A percentile compares a stretch with the other conserved stretches of the same genome.
Conservation (phyloP, 176 grass and related monocot species). For the Eleusine indica region DNA sequence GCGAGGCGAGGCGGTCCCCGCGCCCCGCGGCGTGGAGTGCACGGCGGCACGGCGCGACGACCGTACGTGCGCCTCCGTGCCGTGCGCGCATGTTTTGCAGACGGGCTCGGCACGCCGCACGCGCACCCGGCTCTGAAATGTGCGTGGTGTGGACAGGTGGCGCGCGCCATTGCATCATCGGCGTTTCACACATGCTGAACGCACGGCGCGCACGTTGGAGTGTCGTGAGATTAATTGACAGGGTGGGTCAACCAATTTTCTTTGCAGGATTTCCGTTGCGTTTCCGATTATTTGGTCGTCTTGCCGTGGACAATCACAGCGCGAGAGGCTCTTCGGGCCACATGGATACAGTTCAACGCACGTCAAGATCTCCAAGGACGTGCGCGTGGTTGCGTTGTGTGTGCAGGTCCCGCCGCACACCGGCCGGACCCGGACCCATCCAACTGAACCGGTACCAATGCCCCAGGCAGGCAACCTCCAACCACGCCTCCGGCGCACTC, state of each 20-base stretch:
- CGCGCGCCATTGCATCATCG: no score
- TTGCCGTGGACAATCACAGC: background rate
- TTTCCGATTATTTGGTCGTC: background rate
- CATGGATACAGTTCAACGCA: background rate
- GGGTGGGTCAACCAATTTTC: background rate
- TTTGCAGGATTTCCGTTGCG: background rate
- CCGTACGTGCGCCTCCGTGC: background rate
- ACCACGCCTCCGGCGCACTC: constrained; percentile 37
- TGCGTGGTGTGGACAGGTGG: background rate
- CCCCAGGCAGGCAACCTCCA: background rate
- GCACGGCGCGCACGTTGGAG: background rate
- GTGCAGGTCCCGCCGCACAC: background rate
- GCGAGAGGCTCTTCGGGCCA: background rate
- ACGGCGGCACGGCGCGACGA: constrained; percentile 27
- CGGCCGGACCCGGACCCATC: background rate
- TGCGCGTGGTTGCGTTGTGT: background rate
- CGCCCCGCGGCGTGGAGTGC: constrained; percentile 37
- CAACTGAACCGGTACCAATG: constrained; percentile 17
- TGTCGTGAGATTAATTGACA: background rate
- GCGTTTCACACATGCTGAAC: background rate
- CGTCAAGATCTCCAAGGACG: background rate
- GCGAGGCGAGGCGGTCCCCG: background rate
- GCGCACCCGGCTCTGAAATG: background rate
- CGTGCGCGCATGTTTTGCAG: constrained; percentile 23
- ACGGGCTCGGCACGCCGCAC: background rate